Evolutionary conservation across 2,329 filamentous ascomycete species (phyloP), one percentile per base, ranked within the genome.

Genomic region (Monilinia vaccinii-corymbosi): DNA sequence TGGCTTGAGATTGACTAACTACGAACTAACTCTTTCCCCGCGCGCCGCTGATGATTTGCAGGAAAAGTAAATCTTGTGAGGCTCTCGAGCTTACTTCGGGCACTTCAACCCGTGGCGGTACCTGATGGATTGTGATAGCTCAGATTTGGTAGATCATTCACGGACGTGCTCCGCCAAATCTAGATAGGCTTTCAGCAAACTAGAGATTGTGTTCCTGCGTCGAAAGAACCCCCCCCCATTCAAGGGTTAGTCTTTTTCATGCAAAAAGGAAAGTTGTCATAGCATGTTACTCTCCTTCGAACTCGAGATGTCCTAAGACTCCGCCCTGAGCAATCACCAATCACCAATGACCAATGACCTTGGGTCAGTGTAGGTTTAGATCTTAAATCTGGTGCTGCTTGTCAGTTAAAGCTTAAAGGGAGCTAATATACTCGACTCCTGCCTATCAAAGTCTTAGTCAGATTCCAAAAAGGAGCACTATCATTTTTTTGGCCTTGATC

Each of bases 401-500:
- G 45, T 64, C 58, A 63, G 61, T 62, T 59, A 62, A 64, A 65
- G 60, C 58, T 64, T 65, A 62, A 63, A 62, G 59, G 55, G 45
- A 62, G 61, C 61, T 62, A 63, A 59, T 18, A 56, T 59, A 60
- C 59, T 63, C 56, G 60, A 64, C 45, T 53, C 36, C 13, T 50
- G 56, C 46, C 59, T 42, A 45, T 32, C 60, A 52, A 58, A 53
- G 34, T 61, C 40, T 61, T 53, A 44, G 56, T 36, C 25, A 13
- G 55, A 52, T 48, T 49, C 32, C 38, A 48, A 45, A 34, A 48
- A 40, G 44, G 40, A 32, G 14, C 49, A 55, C 28, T 32, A 60
- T 56, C 34, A 31, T 38, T 45, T 51, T 28, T 34, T 36, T 3
- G 32, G 38, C 14, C 25, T 55, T 44, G 16, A 49, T 31, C 58